phyloP scores from a whole-genome alignment of 139 green algal species.

The Mychonastes homosphaera region DNA sequence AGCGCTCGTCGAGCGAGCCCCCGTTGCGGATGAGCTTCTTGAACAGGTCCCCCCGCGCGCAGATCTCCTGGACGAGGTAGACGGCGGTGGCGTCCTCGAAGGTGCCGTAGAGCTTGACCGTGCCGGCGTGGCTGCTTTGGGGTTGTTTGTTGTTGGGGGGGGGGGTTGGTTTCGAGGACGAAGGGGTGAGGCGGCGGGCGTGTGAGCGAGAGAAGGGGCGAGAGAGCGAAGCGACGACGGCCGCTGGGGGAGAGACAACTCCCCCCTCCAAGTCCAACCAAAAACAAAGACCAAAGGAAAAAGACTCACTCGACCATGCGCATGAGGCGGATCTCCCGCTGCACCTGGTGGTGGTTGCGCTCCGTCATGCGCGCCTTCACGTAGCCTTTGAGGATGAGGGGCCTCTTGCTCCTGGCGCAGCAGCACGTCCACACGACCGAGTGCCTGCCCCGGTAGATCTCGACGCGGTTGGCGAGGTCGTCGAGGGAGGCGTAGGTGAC shows the following conservation, averaged over 20 bases:
- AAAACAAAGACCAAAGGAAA: no score
- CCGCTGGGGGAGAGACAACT: no score
- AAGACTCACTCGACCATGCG: constrained; percentile 15
- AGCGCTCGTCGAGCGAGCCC: constrained; percentile 21
- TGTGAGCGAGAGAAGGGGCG: no score
- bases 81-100: constrained; percentile 34
- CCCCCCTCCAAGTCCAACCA: no score
- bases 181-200: no score
- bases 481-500: constrained; percentile 8
- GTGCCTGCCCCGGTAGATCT: constrained; percentile 26
- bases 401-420: constrained; percentile 5
- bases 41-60: constrained; percentile 29
- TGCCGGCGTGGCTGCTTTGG: constrained; percentile 19
- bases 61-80: constrained; percentile 31
- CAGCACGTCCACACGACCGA: constrained; percentile 23
- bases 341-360: constrained; percentile 22
- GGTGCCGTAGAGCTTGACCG: constrained; percentile 22
- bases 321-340: constrained; percentile 27
- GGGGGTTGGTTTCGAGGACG: no score
- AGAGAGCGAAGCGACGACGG: no score
- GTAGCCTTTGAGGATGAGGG: constrained; percentile 22
- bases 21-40: constrained; percentile 15
- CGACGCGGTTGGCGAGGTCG: constrained; percentile 10
- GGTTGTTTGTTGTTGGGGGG: no score
- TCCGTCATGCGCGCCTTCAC: constrained; percentile 24